A percentile compares a stretch with the other conserved stretches of the same genome.
These are phyloP conservation scores for Starmerella bacillaris DNA, from an alignment of 805 yeast genomes.

Conservation along the genomic window DNA sequence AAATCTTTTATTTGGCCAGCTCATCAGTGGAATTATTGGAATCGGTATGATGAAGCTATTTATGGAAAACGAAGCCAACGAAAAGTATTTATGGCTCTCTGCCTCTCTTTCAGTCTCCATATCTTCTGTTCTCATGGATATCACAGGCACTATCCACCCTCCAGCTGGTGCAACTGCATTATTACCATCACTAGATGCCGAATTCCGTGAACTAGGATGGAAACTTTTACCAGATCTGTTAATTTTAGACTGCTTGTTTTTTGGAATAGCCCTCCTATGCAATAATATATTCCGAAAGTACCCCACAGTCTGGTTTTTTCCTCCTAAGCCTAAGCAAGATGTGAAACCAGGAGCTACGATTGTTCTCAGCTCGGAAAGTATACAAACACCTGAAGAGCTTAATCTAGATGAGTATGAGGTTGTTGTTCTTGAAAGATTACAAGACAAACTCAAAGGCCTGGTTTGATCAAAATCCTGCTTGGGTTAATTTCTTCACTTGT, in stretches of 20 bases:
- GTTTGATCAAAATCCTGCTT: too few relatives aligned
- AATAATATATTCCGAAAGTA: slow-evolving; percentile 37
- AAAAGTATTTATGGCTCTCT: slow-evolving; percentile 35
- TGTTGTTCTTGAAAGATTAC: too few relatives aligned
- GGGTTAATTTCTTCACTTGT: too few relatives aligned
- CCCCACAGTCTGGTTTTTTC: slow-evolving; percentile 35
- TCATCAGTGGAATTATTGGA: slow-evolving; percentile 36
- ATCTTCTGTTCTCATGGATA: slow-evolving; percentile 35
- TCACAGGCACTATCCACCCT: slow-evolving; percentile 44
- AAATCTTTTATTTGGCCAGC: slow-evolving; percentile 38
- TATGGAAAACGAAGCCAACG: slow-evolving; percentile 28
- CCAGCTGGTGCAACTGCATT: slow-evolving; percentile 59
- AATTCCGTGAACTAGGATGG: slow-evolving; percentile 39
- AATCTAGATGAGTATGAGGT: too few relatives aligned
- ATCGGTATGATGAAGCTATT: slow-evolving; percentile 38
- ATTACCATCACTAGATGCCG: slow-evolving; percentile 34
- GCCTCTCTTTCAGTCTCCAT: slow-evolving; percentile 42
- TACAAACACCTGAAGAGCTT: too few relatives aligned
- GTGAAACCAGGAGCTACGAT: too few relatives aligned
- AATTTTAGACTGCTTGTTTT: slow-evolving; percentile 31
- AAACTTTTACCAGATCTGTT: slow-evolving; percentile 43
- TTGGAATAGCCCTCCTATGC: slow-evolving; percentile 33
- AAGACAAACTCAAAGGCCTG: too few relatives aligned
- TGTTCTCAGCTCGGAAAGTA: too few relatives aligned
- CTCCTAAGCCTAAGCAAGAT: not conserved